phyloP scores from a whole-genome alignment of 441 rosid genomes.

The Croton laevigatus region DNA sequence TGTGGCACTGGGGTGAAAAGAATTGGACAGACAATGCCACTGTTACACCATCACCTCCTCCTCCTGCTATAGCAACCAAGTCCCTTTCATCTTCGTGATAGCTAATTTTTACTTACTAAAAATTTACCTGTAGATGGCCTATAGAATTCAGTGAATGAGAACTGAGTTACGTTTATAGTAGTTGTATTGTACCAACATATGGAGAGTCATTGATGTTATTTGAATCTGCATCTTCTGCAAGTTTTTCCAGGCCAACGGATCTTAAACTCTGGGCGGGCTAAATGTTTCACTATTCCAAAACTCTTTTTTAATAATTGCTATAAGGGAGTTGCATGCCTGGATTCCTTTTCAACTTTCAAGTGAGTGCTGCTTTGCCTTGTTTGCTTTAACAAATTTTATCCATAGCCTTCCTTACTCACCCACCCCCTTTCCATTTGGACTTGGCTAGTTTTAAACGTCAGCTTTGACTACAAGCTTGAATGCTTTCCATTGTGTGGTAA shows the following conservation, averaged over 20 bases:
- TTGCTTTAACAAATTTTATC: too few relatives aligned
- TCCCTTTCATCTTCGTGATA: conserved; percentile 36
- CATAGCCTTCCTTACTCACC: too few relatives aligned
- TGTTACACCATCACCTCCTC: conserved; percentile 30
- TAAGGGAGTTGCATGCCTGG: too few relatives aligned
- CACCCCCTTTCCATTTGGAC: too few relatives aligned
- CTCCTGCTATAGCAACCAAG: conserved; percentile 25
- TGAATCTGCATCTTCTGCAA: background rate
- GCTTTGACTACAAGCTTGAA: too few relatives aligned
- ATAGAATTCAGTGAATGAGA: conserved; percentile 7
- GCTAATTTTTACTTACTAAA: conserved; percentile 12
- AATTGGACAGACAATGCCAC: conserved; percentile 66
- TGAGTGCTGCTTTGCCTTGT: too few relatives aligned
- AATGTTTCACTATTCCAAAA: too few relatives aligned
- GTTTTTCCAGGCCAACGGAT: background rate
- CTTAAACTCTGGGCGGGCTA: background rate
- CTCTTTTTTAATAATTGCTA: too few relatives aligned
- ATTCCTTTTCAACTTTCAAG: too few relatives aligned
- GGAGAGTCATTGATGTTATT: conserved; percentile 39
- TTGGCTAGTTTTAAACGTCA: too few relatives aligned
- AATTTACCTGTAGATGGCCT: conserved; percentile 22
- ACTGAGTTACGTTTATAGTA: conserved; percentile 41
- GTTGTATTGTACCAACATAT: conserved; percentile 57
- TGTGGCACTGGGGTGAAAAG: conserved; percentile 87
- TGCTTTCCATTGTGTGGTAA: too few relatives aligned